Evolutionary conservation across 352 stramenopile genomes (phyloP), one percentile per base, ranked within the genome.

Genomic region (Phytopythium ostracodes): DNA sequence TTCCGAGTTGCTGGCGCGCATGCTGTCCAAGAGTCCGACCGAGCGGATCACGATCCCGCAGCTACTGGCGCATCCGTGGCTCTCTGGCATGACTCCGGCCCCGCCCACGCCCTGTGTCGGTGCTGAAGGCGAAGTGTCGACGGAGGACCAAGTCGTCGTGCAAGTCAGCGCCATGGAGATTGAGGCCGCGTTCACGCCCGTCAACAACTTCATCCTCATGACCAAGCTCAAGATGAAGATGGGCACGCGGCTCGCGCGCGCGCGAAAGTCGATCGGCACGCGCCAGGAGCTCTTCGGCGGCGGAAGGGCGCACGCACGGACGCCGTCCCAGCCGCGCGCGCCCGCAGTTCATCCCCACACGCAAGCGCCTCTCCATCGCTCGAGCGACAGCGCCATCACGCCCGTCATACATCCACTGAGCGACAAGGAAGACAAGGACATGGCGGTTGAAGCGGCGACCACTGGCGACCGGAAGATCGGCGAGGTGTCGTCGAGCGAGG

Each of bases 181-280:
- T 59, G 81, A 91, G 50, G 76, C 73, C 4, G 83, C 83, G 17
- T 91, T 92, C 64, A 92, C 81, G 12, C 83, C 83, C 1, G 72
- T 91, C 15, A 92, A 92, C 63, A 92, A 91, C 63, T 89, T 92
- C 60, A 82, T 92, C 27, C 71, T 92, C 36, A 87, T 91, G 67
- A 81, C 75, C 24, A 84, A 84, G 33, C 72, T 92, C 60, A 92
- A 92, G 56, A 80, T 92, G 63, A 87, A 84, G 50, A 86, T 90
- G 76, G 77, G 76, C 10, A 72, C 73, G 4, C 70, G 78, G 0
- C 66, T 90, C 7, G 80, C 79, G 10, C 65, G 66, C 0, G 76
- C 22, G 15, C 75, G 75, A 3, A 75, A 70, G 44, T 71, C 65
- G 0, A 65, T 84, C 33, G 68, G 57, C 46, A 50, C 14, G 24